phyloP scores from a whole-genome alignment of 345 rosid genomes.

The Populus pruinosa region DNA sequence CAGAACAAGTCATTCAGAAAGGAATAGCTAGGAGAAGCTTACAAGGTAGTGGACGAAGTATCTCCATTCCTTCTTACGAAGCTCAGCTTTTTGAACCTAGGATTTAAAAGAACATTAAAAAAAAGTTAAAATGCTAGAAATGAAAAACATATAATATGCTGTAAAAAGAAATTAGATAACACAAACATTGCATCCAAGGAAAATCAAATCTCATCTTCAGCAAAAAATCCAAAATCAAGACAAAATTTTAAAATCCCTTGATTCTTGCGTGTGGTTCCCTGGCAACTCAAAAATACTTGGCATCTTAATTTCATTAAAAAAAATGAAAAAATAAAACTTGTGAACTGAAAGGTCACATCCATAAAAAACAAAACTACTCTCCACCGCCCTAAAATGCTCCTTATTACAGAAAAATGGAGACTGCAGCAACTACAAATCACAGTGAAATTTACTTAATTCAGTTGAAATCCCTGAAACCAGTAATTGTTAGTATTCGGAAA shows the following conservation, averaged over 20 bases:
- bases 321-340: neutral
- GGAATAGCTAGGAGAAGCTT: constrained; percentile 25
- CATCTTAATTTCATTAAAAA: neutral
- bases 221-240: constrained; percentile 6
- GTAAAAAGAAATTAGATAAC: neutral
- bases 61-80: constrained; percentile 89
- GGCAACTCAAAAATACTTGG: neutral
- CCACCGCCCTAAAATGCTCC: neutral
- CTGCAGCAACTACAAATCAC: no score
- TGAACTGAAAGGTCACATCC: neutral
- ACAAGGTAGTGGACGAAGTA: constrained; percentile 96
- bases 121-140: neutral
- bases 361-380: neutral
- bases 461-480: no score
- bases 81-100: constrained; percentile 85
- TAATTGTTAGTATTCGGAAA: no score
- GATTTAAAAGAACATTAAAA: neutral
- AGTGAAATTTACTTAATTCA: no score
- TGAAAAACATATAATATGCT: neutral
- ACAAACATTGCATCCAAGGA: neutral
- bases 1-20: neutral
- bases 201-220: neutral
- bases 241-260: neutral
- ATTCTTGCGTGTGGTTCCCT: neutral
- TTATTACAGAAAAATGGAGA: no score